Percentiles rank a stretch among this genome's conserved stretches.
These are phyloP conservation scores for Talaromyces islandicus DNA, from an alignment of 2,329 filamentous ascomycete genomes.

Conservation along the genomic window DNA sequence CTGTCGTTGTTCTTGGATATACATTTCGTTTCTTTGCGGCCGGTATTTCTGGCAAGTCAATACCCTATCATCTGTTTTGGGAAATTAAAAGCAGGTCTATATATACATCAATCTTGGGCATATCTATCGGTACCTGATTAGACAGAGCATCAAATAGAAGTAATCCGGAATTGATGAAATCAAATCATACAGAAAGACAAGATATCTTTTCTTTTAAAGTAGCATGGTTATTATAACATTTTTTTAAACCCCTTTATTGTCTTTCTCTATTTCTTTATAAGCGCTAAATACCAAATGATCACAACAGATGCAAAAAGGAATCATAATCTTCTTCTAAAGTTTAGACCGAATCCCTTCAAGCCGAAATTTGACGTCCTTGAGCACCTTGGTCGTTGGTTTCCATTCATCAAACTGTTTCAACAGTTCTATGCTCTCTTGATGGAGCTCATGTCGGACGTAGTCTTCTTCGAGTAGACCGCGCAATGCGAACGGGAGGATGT, in stretches of 20 bases:
- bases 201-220: too few species aligned
- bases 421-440: slow-evolving; percentile 69
- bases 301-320: not conserved
- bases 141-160: not conserved
- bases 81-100: not conserved
- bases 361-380: slow-evolving; percentile 94
- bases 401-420: slow-evolving; percentile 88
- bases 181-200: too few species aligned
- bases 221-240: too few species aligned
- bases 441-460: slow-evolving; percentile 74
- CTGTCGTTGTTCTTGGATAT: not conserved
- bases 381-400: slow-evolving; percentile 80
- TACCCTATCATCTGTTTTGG: not conserved
- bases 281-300: not conserved
- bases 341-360: slow-evolving; percentile 87
- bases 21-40: not conserved
- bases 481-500: slow-evolving; percentile 92
- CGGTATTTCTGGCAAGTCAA: not conserved
- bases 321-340: slow-evolving; percentile 12
- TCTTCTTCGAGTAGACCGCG: slow-evolving; percentile 88
- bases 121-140: not conserved
- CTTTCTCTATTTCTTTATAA: not conserved
- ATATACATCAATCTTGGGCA: not conserved
- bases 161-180: not conserved
- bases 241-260: not conserved